Evolutionary conservation across 148 eudicot genomes (phyloP).

Genomic region (Camellia granthamiana): DNA sequence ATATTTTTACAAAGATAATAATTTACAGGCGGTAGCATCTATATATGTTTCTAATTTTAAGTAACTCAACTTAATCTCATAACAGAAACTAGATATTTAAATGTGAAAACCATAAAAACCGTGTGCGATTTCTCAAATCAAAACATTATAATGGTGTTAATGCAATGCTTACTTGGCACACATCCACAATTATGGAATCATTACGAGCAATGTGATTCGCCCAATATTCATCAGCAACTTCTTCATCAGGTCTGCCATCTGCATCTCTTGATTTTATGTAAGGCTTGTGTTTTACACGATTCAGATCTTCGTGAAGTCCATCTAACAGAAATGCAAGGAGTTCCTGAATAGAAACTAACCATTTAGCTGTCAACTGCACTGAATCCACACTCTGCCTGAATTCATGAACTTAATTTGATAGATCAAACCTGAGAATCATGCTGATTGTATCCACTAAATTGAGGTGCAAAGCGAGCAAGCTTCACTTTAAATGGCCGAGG

Average conservation of each 20-base stretch:
- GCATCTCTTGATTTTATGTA: conserved; percentile 83
- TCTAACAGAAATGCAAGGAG: conserved; percentile 94
- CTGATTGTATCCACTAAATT: conserved; percentile 89
- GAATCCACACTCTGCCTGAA: conserved; percentile 8
- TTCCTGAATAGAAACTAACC: conserved; percentile 48
- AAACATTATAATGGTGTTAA: not conserved
- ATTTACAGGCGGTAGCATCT: not conserved
- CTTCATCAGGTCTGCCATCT: conserved; percentile 92
- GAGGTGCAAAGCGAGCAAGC: conserved; percentile 97
- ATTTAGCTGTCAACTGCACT: conserved; percentile 9
- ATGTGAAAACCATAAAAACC: not conserved
- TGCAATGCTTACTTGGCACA: conserved; percentile 73
- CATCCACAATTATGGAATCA: conserved; percentile 98
- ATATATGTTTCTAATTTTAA: not conserved
- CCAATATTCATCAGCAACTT: conserved; percentile 98
- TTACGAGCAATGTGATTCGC: conserved; percentile 93
- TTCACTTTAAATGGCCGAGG: conserved; percentile 84
- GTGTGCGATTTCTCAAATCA: not conserved
- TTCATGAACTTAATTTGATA: conserved; percentile 13
- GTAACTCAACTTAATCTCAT: conserved; percentile 1
- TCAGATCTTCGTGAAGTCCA: conserved; percentile 98
- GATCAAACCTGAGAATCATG: conserved; percentile 91
- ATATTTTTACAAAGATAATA: not conserved
- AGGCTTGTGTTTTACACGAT: conserved; percentile 94
- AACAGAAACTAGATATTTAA: conserved; percentile 6